Percentiles rank a stretch among this genome's conserved stretches.
Conservation (phyloP, 768 basidiomycete species). For the Paxillus involutus region DNA sequence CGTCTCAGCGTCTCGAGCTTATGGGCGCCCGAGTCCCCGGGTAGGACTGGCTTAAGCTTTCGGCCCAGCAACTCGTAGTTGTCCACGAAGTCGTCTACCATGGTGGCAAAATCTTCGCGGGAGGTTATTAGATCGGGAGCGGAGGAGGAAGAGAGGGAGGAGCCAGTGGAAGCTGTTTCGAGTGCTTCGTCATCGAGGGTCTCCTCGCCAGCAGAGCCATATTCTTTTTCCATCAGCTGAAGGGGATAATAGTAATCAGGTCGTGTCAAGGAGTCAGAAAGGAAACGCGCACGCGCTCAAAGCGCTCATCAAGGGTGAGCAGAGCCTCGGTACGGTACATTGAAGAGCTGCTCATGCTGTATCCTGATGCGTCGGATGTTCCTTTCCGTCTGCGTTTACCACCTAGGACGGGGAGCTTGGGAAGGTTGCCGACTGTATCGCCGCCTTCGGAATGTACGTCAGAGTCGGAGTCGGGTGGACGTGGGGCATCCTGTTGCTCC, state of each 20-base stretch:
- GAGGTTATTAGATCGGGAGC: constrained; percentile 76
- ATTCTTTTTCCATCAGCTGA: constrained; percentile 78
- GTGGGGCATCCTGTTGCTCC: constrained; percentile 30
- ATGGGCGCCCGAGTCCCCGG: constrained; percentile 68
- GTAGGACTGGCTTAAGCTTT: constrained; percentile 75
- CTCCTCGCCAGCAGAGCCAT: constrained; percentile 60
- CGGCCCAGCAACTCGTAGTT: constrained; percentile 90
- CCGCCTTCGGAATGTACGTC: constrained; percentile 63
- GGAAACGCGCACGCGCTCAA: constrained; percentile 77
- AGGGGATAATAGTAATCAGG: background rate
- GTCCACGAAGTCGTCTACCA: constrained; percentile 92
- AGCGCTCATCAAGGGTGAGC: constrained; percentile 86
- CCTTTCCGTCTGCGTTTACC: constrained; percentile 72
- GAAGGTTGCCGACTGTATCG: constrained; percentile 81
- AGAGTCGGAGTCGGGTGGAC: constrained; percentile 46
- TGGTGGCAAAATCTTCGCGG: constrained; percentile 84
- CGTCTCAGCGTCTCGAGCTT: constrained; percentile 81
- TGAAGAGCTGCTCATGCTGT: constrained; percentile 96
- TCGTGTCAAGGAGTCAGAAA: background rate
- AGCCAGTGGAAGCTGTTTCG: constrained; percentile 38
- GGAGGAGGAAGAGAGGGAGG: constrained; percentile 49
- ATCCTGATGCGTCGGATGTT: constrained; percentile 85
- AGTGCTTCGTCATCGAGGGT: constrained; percentile 49
- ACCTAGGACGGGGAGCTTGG: constrained; percentile 75
- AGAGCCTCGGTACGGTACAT: constrained; percentile 92